Percentiles rank a stretch among this genome's conserved stretches.
Evolutionary conservation across 2,329 filamentous ascomycete species (phyloP).

Genomic region (Balansia obtecta): DNA sequence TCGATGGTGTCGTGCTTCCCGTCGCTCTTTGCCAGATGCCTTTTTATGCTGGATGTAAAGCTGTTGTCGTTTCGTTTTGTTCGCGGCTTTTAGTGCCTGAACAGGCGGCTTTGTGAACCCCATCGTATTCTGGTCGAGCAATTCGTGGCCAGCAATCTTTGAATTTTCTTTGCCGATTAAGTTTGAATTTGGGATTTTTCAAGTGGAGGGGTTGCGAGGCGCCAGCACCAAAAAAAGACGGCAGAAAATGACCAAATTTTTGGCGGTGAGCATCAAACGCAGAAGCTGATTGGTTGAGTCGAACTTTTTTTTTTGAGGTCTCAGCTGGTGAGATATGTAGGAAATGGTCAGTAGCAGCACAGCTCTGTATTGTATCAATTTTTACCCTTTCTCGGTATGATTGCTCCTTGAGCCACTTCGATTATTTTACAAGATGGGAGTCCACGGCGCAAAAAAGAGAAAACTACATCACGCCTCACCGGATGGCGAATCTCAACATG

Average conservation of each 20-base stretch:
- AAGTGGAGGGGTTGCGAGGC: constrained; percentile 8
- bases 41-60: constrained; percentile 74
- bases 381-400: neutral
- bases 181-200: constrained; percentile 9
- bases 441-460: constrained; percentile 41
- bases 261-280: constrained; percentile 22
- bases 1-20: constrained; percentile 63
- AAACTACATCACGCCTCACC: constrained; percentile 42
- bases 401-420: neutral
- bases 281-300: constrained; percentile 13
- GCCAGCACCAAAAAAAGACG: constrained; percentile 6
- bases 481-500: constrained; percentile 29
- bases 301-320: constrained; percentile 4
- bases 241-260: constrained; percentile 25
- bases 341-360: neutral
- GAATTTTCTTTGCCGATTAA: neutral
- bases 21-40: constrained; percentile 57
- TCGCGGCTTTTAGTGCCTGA: constrained; percentile 40
- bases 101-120: constrained; percentile 22
- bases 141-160: neutral
- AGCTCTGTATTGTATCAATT: neutral
- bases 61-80: constrained; percentile 69
- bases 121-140: constrained; percentile 12
- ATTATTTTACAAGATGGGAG: constrained; percentile 26
- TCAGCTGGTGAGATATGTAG: neutral